A percentile compares a stretch with the other conserved stretches of the same genome.
These are phyloP conservation scores for Aureobasidium melanogenum DNA, from an alignment of 2,329 filamentous ascomycete species.

Conservation along the genomic window DNA sequence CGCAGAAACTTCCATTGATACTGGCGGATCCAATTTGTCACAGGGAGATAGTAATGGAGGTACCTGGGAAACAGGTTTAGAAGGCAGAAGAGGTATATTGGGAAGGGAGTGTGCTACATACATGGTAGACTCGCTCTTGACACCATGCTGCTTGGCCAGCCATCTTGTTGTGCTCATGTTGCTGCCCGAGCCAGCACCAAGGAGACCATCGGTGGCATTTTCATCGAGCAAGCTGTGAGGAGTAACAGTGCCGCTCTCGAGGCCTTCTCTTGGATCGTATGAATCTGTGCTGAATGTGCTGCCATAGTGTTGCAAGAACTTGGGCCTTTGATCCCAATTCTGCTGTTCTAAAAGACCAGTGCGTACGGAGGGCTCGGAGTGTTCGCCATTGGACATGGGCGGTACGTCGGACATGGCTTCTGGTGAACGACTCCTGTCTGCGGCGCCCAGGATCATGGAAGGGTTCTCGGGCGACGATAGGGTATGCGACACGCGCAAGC, in stretches of 20 bases:
- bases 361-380: constrained; percentile 26
- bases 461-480: constrained; percentile 10
- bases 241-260: constrained; percentile 21
- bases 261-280: constrained; percentile 25
- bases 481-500: constrained; percentile 14
- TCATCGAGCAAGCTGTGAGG: constrained; percentile 32
- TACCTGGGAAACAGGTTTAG: constrained; percentile 49
- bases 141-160: constrained; percentile 62
- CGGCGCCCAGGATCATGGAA: not conserved
- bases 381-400: not conserved
- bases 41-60: constrained; percentile 84
- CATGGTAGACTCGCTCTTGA: constrained; percentile 67
- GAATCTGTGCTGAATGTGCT: constrained; percentile 25
- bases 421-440: not conserved
- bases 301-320: constrained; percentile 43
- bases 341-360: constrained; percentile 31
- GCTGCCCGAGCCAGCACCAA: constrained; percentile 27
- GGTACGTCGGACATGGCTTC: not conserved
- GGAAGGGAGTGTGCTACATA: constrained; percentile 34
- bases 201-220: constrained; percentile 35
- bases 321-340: constrained; percentile 23
- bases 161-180: constrained; percentile 63
- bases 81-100: not conserved
- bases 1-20: constrained; percentile 75
- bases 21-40: constrained; percentile 80